These are phyloP conservation scores for Parietichytrium sp. DNA, from an alignment of 108 stramenopile genomes.

Conservation along the genomic window DNA sequence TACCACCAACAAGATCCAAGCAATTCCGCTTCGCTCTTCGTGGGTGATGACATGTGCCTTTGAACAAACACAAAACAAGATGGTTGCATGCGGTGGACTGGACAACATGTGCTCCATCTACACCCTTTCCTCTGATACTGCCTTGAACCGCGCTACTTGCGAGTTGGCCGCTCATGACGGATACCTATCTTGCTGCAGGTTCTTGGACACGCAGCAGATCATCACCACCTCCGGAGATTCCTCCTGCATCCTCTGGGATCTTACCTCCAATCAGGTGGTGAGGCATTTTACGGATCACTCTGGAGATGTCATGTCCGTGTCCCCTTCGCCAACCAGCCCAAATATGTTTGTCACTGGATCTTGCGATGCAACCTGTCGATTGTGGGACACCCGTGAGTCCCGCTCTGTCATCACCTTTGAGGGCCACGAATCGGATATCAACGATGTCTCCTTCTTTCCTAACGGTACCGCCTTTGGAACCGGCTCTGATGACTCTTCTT, in stretches of 20 bases:
- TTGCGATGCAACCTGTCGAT: conserved; percentile 88
- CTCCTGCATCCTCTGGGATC: conserved; percentile 93
- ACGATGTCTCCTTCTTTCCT: conserved; percentile 89
- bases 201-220: conserved; percentile 77
- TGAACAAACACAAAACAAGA: conserved; percentile 80
- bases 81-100: conserved; percentile 97
- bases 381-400: conserved; percentile 87
- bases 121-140: conserved; percentile 46
- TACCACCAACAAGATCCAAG: conserved; percentile 49
- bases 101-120: conserved; percentile 99
- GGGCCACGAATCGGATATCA: conserved; percentile 94
- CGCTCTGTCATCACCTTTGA: conserved; percentile 67
- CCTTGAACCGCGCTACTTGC: conserved; percentile 64
- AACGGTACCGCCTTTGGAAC: conserved; percentile 84
- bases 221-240: conserved; percentile 92
- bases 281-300: conserved; percentile 85
- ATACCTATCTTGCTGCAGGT: conserved; percentile 93
- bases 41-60: conserved; percentile 99
- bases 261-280: conserved; percentile 72
- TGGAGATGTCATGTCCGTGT: conserved; percentile 87
- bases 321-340: conserved; percentile 72
- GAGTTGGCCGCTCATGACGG: conserved; percentile 99
- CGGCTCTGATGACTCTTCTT: conserved; percentile 91
- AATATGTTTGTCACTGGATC: conserved; percentile 88
- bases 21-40: conserved; percentile 83